These are phyloP conservation scores for Suhomyces kilbournensis DNA, from an alignment of 805 yeast species.

Conservation along the genomic window DNA sequence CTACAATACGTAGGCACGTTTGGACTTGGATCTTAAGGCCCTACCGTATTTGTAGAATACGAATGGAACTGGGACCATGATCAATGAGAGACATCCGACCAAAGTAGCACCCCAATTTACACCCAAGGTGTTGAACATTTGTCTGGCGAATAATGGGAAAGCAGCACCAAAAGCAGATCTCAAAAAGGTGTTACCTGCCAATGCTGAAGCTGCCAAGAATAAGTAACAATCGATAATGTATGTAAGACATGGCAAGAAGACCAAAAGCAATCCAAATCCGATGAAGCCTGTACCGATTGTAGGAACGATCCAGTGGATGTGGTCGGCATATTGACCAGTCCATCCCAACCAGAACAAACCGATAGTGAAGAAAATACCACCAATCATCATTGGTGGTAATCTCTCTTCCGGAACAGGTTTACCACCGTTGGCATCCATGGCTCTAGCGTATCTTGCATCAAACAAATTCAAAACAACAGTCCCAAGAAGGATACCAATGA, in stretches of 20 bases:
- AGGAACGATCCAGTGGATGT: constrained; percentile 73
- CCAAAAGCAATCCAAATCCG: constrained; percentile 48
- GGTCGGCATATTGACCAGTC: constrained; percentile 73
- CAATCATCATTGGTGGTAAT: constrained; percentile 70
- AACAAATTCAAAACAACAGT: constrained; percentile 26
- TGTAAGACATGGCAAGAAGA: constrained; percentile 58
- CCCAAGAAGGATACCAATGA: constrained; percentile 35
- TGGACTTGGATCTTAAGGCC: constrained; percentile 16
- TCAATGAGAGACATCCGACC: constrained; percentile 50
- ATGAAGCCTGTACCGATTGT: constrained; percentile 42
- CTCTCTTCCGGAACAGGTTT: constrained; percentile 74
- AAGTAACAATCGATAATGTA: constrained; percentile 62
- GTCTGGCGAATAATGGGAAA: constrained; percentile 57
- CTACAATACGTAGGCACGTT: constrained; percentile 12
- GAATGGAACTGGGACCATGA: constrained; percentile 56
- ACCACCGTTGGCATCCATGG: constrained; percentile 37
- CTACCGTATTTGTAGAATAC: constrained; percentile 49
- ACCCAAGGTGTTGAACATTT: constrained; percentile 49
- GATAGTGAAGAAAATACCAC: constrained; percentile 66
- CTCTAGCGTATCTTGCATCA: constrained; percentile 28
- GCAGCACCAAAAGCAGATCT: constrained; percentile 59
- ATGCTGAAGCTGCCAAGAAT: constrained; percentile 57
- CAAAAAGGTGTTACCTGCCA: constrained; percentile 61
- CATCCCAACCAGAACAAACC: constrained; percentile 87
- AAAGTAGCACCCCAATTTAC: constrained; percentile 56